Base-by-base conservation (phyloP, 352 stramenopile species). In the Phytophthora palmivora region DNA sequence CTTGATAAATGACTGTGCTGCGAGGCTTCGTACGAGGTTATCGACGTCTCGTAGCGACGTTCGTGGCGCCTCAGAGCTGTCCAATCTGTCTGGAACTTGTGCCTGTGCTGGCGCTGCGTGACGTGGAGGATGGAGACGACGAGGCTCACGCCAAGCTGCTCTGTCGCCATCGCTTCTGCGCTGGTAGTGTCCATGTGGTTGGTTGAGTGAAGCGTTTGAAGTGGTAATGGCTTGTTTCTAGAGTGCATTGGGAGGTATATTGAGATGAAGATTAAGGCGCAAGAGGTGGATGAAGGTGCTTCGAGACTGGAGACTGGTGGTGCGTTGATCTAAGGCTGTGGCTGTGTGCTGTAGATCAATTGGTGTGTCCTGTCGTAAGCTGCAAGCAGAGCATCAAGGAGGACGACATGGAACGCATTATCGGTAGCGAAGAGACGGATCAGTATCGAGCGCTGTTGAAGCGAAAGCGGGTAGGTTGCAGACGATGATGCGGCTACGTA, bases 31-130 rank as follows among this genome's bases (percentile, higher is more conserved):
- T 88, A 54, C 82, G 79, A 47, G 62, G 78, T 32, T 87, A 79
- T 36, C 69, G 78, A 34, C 79, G 79, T 16, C 60, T 87, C 9
- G 69, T 76, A 38, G 79, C 79, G 48, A 78, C 82, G 41, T 53
- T 91, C 18, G 58, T 77, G 21, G 16, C 63, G 28, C 75, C 73
- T 0, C 49, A 62, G 37, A 56, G 26, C 44, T 91, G 82, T 48
- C 76, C 78, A 34, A 88, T 91, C 42, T 91, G 82, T 36, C 47
- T 90, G 45, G 79, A 92, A n/a, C 24, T 50, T 21, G 70, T 92
- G 8, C 80, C 83, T 0, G 52, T 84, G 45, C 50, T 84, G 28
- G 61, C 45, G 16, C 53, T 84, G 33, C 18, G 49, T 3, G 78
- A 88, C 37, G 58, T 78, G 36, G 36, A 67, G 54, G 18, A 47